Conservation (phyloP, 305 asterid genomes). For the Plantago coronopus region DNA sequence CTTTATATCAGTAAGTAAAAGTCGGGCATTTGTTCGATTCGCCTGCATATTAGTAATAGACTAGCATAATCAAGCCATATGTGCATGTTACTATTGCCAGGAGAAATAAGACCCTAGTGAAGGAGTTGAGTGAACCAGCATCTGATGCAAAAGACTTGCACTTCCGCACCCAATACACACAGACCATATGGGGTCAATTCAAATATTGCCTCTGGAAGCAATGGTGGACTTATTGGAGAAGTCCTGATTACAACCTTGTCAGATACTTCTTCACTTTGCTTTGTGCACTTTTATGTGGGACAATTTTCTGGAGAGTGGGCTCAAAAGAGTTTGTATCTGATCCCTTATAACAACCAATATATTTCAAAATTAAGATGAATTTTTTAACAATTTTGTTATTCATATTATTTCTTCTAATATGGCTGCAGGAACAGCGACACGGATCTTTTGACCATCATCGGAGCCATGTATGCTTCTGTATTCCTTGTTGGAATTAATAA, state of each 20-base stretch:
- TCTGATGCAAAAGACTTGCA: slow-evolving; percentile 43
- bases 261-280: slow-evolving; percentile 47
- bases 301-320: slow-evolving; percentile 62
- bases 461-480: slow-evolving; percentile 83
- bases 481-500: slow-evolving; percentile 75
- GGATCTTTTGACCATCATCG: slow-evolving; percentile 70
- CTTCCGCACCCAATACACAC: slow-evolving; percentile 53
- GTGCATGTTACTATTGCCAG: slow-evolving; percentile 23
- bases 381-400: slow-evolving; percentile 3
- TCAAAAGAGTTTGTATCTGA: slow-evolving; percentile 42
- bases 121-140: slow-evolving; percentile 42
- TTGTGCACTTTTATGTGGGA: slow-evolving; percentile 57
- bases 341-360: background rate
- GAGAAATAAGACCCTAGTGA: slow-evolving; percentile 43
- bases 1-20: slow-evolving; percentile 48
- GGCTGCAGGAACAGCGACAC: slow-evolving; percentile 40
- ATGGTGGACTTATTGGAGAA: slow-evolving; percentile 79
- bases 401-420: slow-evolving; percentile 10
- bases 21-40: background rate
- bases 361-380: background rate
- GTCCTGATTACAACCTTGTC: slow-evolving; percentile 66
- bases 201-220: slow-evolving; percentile 70
- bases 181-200: slow-evolving; percentile 52
- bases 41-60: background rate
- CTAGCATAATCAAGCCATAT: background rate